A percentile compares a stretch with the other conserved stretches of the same genome.
Evolutionary conservation across 345 rosid genomes (phyloP).

Genomic region (Citrus cavaleriei): DNA sequence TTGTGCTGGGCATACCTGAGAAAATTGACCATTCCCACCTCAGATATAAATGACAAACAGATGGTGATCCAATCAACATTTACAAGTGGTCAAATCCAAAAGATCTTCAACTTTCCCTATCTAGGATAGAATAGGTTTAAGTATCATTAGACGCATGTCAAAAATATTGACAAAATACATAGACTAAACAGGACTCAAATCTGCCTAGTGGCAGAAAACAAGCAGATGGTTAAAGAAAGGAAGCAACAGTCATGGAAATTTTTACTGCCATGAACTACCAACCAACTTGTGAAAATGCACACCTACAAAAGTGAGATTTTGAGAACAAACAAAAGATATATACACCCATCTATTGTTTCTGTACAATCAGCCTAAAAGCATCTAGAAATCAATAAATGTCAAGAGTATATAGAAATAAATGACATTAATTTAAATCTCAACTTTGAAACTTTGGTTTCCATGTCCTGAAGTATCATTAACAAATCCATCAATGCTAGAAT

Average conservation of each 20-base stretch:
- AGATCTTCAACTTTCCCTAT: not conserved
- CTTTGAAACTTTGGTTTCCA: not conserved
- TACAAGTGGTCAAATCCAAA: not conserved
- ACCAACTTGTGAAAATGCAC: not conserved
- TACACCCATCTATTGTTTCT: not conserved
- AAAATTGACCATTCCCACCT: constrained; percentile 2
- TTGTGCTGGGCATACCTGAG: constrained; percentile 92
- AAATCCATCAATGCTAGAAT: not conserved
- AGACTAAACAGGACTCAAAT: not conserved
- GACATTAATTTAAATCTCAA: not conserved
- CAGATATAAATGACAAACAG: constrained; percentile 9
- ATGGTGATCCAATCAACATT: not conserved
- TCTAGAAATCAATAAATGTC: not conserved
- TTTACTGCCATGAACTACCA: not conserved
- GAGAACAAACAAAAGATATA: not conserved
- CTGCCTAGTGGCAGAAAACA: not conserved
- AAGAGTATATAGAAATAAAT: not conserved
- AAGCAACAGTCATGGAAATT: not conserved
- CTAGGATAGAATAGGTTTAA: not conserved
- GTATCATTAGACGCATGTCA: not conserved
- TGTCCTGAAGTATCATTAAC: not conserved
- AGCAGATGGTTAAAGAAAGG: not conserved
- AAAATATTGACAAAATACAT: not conserved
- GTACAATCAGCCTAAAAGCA: not conserved
- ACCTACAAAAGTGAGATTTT: not conserved